Evolutionary conservation across 257 asterid genomes (phyloP).

Genomic region (Solanum verrucosum): DNA sequence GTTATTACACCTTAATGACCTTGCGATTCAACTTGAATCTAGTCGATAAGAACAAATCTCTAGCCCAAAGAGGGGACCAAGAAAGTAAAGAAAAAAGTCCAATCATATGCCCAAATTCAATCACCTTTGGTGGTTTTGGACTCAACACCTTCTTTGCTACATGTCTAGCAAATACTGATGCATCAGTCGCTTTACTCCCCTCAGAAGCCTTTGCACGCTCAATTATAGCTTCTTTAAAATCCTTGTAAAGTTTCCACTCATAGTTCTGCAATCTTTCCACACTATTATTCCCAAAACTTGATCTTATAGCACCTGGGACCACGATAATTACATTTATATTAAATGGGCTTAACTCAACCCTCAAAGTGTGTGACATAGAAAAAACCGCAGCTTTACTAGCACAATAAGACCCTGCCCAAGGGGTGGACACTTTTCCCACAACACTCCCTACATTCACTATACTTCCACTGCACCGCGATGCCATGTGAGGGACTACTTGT

Average conservation of each 20-base stretch:
- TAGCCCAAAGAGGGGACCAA: slow-evolving; percentile 56
- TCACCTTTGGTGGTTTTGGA: slow-evolving; percentile 40
- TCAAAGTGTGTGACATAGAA: slow-evolving; percentile 37
- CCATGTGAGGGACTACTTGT: slow-evolving; percentile 65
- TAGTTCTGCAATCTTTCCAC: slow-evolving; percentile 22
- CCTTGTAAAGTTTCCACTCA: slow-evolving; percentile 55
- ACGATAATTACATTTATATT: slow-evolving; percentile 42
- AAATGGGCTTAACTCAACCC: slow-evolving; percentile 56
- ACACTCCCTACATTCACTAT: slow-evolving; percentile 68
- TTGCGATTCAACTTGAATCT: slow-evolving; percentile 30
- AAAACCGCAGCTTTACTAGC: slow-evolving; percentile 63
- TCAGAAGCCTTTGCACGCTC: slow-evolving; percentile 68
- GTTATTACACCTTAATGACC: background rate
- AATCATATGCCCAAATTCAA: slow-evolving; percentile 53
- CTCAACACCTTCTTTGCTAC: slow-evolving; percentile 38
- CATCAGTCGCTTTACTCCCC: slow-evolving; percentile 50
- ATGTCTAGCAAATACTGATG: slow-evolving; percentile 44
- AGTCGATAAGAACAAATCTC: slow-evolving; percentile 40
- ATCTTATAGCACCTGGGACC: slow-evolving; percentile 47
- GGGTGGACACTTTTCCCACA: slow-evolving; percentile 60
- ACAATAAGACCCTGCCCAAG: slow-evolving; percentile 79
- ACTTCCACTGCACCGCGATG: slow-evolving; percentile 23
- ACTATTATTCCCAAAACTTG: slow-evolving; percentile 37
- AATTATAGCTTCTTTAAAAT: slow-evolving; percentile 33
- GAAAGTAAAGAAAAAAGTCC: slow-evolving; percentile 44